Base-by-base conservation (phyloP, 139 green algal genomes). In the Closterium sp. region DNA sequence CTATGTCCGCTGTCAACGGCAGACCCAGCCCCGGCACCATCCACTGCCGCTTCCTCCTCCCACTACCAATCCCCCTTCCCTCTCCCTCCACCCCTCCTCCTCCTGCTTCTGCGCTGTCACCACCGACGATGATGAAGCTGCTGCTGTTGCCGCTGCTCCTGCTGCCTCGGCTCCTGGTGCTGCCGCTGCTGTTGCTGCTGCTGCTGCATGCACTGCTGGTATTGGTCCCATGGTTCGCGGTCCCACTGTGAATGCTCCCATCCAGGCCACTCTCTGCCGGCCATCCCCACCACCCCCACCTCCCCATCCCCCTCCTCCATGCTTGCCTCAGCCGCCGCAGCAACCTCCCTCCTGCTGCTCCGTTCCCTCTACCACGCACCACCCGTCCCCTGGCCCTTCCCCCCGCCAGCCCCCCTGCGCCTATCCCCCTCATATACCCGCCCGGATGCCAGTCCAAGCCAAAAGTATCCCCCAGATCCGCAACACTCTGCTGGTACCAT, bases 1-100 rank as follows among this genome's bases (percentile, higher is more conserved):
- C 31, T 17, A 91, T 70, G 50, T 96, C 94, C 29, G 92, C 70
- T 27, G 87, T 79, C 34, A 88, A 17, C 62, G 92, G 89, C 88
- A 94, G 86, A 9, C 86, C 30, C 22, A 34, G 30, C 28, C 29
- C 30, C 30, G 86, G 50, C 73, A 86, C 13, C 32, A 29, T 38
- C 89, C 89, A 42, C 70, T 90, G n/a, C 88, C 22, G 88, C 45
- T 31, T 90, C 28, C 88, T 28, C 28, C 88, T 73, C 9, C 45
- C 88, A 19, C 87, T 9, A 38, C 38, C 38, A 50, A 7, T 9
- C 11, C 38, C 7, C 38, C 38, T 50, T 50, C 38, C 38, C 38
- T 50, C 38, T 17, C 88, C 42, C 31, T 89, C 85, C 28, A 30
- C 85, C 22, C 28, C 85, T 87, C 28, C 85, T 87, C 10, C 85